Conservation (phyloP, 1,284 basidiomycete genomes). For the Coriolopsis trogii region DNA sequence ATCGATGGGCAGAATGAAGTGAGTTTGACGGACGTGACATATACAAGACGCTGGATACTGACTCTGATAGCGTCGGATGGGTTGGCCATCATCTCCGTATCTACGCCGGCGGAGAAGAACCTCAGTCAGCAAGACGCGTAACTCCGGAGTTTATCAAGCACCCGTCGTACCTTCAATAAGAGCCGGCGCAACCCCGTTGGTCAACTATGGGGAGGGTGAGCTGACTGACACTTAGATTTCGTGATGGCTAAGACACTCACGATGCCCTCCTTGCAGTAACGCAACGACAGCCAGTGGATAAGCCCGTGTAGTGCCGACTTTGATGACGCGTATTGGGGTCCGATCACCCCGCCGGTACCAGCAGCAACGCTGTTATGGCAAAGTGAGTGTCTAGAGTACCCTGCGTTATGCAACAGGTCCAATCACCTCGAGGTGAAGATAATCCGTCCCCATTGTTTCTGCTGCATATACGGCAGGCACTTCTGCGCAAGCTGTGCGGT, state of each 20-base stretch:
- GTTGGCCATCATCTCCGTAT: conserved; percentile 51
- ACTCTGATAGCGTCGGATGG: conserved; percentile 37
- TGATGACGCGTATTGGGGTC: conserved; percentile 59
- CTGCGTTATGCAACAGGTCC: background rate
- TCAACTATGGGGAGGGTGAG: conserved; percentile 38
- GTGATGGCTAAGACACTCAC: conserved; percentile 34
- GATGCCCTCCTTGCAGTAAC: conserved; percentile 55
- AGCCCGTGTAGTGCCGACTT: conserved; percentile 59
- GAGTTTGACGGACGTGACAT: background rate
- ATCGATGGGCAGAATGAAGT: background rate
- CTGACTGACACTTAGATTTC: background rate
- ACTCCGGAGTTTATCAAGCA: background rate
- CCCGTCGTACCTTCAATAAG: conserved; percentile 45
- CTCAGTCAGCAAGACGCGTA: background rate
- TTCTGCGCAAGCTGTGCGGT: conserved; percentile 48
- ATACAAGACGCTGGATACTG: conserved; percentile 20
- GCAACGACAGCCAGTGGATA: conserved; percentile 55
- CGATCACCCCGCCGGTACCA: conserved; percentile 54
- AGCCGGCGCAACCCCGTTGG: conserved; percentile 56
- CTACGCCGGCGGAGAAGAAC: conserved; percentile 26
- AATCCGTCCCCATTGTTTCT: conserved; percentile 51
- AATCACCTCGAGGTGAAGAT: conserved; percentile 52
- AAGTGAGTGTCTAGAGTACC: no score
- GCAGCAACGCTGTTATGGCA: conserved; percentile 37
- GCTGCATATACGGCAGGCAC: conserved; percentile 52